phyloP scores from a whole-genome alignment of 2,329 filamentous ascomycete genomes.

The Claviceps sp. region DNA sequence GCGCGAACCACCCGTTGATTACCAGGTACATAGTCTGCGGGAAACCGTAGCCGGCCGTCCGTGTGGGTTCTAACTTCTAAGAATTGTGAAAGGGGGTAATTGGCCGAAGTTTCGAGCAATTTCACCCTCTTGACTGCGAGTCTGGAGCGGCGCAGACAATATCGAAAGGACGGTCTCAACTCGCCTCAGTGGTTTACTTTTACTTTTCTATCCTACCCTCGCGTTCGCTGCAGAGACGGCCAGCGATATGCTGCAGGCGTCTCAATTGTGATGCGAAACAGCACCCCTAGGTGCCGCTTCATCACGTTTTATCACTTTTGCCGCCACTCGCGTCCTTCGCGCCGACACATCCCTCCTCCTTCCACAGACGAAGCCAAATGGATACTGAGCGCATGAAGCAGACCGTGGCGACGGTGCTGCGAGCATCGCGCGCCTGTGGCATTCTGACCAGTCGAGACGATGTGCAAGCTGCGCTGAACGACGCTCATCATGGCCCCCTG shows the following conservation, averaged over 20 bases:
- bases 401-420: conserved; percentile 21
- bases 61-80: no score
- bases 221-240: conserved; percentile 1
- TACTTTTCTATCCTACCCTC: background rate
- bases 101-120: no score
- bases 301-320: background rate
- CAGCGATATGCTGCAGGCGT: background rate
- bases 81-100: no score
- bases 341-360: background rate
- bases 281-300: background rate
- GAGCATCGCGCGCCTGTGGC: conserved; percentile 19
- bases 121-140: background rate
- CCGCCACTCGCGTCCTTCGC: background rate
- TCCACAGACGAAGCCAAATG: conserved; percentile 9
- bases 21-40: no score
- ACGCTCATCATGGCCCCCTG: conserved; percentile 20
- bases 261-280: conserved; percentile 1
- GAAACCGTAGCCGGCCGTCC: no score
- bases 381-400: conserved; percentile 14
- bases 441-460: conserved; percentile 21
- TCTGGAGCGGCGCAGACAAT: background rate
- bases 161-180: background rate
- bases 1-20: no score
- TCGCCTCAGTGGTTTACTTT: background rate
- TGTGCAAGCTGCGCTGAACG: conserved; percentile 23